Percentiles rank a stretch among this genome's conserved stretches.
Conservation (phyloP, 352 stramenopile species). For the Globisporangium cystogenes region DNA sequence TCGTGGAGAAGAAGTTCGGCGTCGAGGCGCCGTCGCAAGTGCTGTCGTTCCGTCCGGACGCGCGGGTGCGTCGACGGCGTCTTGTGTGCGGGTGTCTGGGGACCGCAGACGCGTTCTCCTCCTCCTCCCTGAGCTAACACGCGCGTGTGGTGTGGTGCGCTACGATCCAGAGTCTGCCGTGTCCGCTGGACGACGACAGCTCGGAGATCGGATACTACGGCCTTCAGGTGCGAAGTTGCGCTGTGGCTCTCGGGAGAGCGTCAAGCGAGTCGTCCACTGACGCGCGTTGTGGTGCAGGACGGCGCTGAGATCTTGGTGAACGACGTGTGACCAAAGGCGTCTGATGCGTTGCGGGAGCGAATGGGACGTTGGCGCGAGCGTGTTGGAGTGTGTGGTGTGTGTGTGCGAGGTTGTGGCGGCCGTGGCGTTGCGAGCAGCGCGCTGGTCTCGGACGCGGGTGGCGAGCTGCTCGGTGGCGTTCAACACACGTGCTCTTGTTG, state of each 20-base stretch:
- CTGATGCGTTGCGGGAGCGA: background rate
- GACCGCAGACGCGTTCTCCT: too few species aligned
- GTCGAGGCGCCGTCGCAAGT: constrained; percentile 40
- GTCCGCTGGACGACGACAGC: constrained; percentile 62
- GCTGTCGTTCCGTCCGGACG: constrained; percentile 49
- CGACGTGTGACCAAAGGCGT: constrained; percentile 22
- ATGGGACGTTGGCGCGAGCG: background rate
- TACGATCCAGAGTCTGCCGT: constrained; percentile 61
- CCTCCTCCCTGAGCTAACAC: too few species aligned
- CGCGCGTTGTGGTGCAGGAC: constrained; percentile 25
- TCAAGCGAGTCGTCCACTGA: too few species aligned
- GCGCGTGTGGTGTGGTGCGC: background rate
- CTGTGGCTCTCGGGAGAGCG: background rate
- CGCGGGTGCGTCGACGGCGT: constrained; percentile 30
- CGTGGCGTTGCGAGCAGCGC: too few species aligned
- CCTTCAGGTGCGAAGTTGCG: constrained; percentile 37
- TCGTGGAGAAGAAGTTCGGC: constrained; percentile 72
- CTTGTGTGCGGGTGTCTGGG: background rate
- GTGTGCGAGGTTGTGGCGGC: too few species aligned
- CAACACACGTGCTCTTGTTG: too few species aligned
- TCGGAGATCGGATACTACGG: constrained; percentile 70
- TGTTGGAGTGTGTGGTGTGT: too few species aligned
- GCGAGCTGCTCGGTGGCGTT: too few species aligned
- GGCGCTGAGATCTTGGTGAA: constrained; percentile 67
- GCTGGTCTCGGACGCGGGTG: too few species aligned